Conservation (phyloP, 768 basidiomycete genomes). For the Tylopilus balloui region DNA sequence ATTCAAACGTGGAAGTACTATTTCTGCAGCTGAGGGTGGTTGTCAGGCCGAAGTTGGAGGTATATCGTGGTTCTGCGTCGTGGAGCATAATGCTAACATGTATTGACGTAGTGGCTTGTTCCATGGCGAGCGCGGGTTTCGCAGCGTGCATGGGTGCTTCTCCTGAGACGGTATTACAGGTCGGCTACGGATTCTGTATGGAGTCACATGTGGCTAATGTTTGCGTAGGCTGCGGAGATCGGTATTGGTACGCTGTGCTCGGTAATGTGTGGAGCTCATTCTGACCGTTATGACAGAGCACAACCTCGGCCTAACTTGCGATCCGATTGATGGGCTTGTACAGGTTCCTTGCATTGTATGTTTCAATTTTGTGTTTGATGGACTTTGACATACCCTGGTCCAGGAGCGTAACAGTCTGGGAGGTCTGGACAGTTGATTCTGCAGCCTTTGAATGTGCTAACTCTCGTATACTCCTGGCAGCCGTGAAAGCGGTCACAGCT, state of each 20-base stretch:
- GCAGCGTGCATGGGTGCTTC: conserved; percentile 92
- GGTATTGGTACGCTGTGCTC: conserved; percentile 62
- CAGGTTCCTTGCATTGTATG: conserved; percentile 92
- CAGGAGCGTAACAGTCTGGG: conserved; percentile 85
- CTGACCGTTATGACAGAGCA: conserved; percentile 50
- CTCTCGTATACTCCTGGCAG: conserved; percentile 34
- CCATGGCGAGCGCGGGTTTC: conserved; percentile 93
- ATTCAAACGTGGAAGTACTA: conserved; percentile 95
- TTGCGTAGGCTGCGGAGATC: conserved; percentile 71
- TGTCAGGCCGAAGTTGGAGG: conserved; percentile 96
- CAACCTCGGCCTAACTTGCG: conserved; percentile 86
- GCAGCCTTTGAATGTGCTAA: conserved; percentile 2
- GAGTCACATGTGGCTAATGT: neutral
- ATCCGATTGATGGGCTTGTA: conserved; percentile 89
- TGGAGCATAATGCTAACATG: neutral
- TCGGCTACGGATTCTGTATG: conserved; percentile 23
- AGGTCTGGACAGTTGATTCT: conserved; percentile 40
- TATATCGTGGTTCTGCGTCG: conserved; percentile 26
- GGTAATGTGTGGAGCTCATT: neutral
- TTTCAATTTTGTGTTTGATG: conserved; percentile 1
- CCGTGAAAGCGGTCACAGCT: conserved; percentile 90
- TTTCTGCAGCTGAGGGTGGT: conserved; percentile 92
- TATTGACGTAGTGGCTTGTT: conserved; percentile 69
- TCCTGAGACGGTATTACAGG: conserved; percentile 79
- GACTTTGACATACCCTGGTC: neutral